A percentile compares a stretch with the other conserved stretches of the same genome.
These are phyloP conservation scores for Candida tetrigidarum DNA, from an alignment of 1,139 yeast species.

Conservation along the genomic window DNA sequence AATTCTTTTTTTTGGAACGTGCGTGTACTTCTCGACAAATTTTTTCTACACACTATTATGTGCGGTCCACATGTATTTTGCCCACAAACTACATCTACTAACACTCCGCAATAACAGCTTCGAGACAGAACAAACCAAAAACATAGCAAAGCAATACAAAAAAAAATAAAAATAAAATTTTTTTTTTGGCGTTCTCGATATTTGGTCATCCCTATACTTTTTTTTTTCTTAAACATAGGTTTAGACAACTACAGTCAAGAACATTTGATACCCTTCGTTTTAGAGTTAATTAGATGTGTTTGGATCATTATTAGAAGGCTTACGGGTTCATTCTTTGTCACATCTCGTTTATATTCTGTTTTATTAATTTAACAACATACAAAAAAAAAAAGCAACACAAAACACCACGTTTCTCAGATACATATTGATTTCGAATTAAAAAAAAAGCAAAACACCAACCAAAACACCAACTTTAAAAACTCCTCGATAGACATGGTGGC, in stretches of 20 bases:
- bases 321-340: conserved; percentile 2
- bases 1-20: background rate
- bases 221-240: too few species aligned
- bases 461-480: too few species aligned
- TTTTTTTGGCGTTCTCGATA: too few species aligned
- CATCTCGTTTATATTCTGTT: background rate
- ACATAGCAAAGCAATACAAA: too few species aligned
- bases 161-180: too few species aligned
- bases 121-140: background rate
- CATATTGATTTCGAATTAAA: background rate
- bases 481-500: too few species aligned
- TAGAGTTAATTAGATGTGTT: background rate
- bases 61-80: background rate
- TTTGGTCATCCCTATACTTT: too few species aligned
- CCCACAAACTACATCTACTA: too few species aligned
- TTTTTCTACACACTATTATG: background rate
- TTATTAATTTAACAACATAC: background rate
- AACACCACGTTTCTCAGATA: background rate
- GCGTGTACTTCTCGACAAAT: background rate
- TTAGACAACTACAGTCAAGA: background rate
- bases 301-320: background rate
- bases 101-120: background rate
- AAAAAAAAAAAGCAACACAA: too few species aligned
- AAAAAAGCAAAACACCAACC: background rate
- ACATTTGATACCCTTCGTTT: background rate